Evolutionary conservation across 345 rosid genomes (phyloP), one percentile per base, ranked within the genome.

Genomic region (Raphanus sativus): DNA sequence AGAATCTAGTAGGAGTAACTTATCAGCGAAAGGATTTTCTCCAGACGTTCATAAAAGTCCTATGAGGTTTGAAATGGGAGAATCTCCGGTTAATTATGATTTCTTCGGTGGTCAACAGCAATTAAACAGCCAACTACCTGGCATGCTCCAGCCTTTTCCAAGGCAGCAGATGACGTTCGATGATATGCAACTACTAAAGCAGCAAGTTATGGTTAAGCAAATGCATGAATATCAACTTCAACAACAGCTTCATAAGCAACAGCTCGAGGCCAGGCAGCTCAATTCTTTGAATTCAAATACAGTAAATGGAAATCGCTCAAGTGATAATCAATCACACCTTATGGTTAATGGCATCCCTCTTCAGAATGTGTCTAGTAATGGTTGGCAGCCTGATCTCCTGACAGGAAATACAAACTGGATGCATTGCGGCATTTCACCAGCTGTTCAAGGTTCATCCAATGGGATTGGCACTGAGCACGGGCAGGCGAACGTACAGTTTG

Each of bases 151-250:
- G 77, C 79, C 90, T 42, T 83, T 86, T 33, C 85, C 92, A 16
- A 87, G 88, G 84, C 98, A 88, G 86, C 92, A 87, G 78, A 79
- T 86, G 30, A 90, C 89, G 75, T 79, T 83, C 73, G 83, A 69
- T 80, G 99, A 91, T 60, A 80, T 89, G 90, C 97, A 89, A 80
- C 82, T 95, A 25, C 48, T 90, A 42, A 97, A 92, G 78, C 93
- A 95, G 71, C 89, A 91, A 67, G 71, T 84, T 63, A 86, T 92
- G 86, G 70, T 77, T 36, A 92, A 85, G 84, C 92, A 92, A 83
- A 82, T 90, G 82, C 96, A 90, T 65, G 96, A 91, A 45, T 77
- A 85, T 67, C 98, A 92, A 78, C 86, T 92, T 75, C 97, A 87
- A 83, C 87, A 86, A 69, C 87, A 86, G 15, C 79, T 86, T 73